These are phyloP conservation scores for Globisporangium spinosum DNA, from an alignment of 352 stramenopile genomes.

Conservation along the genomic window DNA sequence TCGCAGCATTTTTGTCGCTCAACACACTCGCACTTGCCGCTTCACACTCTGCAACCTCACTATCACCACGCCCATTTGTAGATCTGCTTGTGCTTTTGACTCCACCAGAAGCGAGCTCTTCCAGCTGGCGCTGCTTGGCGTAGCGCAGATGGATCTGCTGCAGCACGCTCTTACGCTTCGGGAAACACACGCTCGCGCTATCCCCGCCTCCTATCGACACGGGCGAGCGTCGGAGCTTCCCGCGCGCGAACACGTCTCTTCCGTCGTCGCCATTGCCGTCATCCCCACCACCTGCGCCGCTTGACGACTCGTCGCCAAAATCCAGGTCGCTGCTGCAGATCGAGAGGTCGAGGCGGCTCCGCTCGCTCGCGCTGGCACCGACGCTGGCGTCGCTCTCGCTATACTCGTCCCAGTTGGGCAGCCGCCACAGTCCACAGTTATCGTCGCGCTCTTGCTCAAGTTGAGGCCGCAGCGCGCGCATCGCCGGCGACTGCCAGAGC, in stretches of 20 bases:
- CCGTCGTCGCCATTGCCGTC: neutral
- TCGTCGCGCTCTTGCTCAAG: neutral
- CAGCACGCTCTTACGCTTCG: conserved; percentile 11
- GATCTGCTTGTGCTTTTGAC: neutral
- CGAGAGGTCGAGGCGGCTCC: conserved; percentile 9
- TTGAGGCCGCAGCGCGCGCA: conserved; percentile 16
- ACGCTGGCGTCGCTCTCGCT: conserved; percentile 32
- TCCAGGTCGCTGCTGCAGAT: conserved; percentile 8
- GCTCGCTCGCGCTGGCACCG: neutral
- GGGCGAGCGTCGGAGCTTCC: conserved; percentile 11
- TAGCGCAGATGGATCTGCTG: conserved; percentile 19
- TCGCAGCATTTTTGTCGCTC: neutral
- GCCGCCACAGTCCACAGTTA: conserved; percentile 25
- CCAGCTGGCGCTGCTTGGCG: conserved; percentile 8
- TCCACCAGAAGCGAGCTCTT: neutral
- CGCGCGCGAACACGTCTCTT: neutral
- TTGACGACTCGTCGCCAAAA: conserved; percentile 6
- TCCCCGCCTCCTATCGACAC: neutral
- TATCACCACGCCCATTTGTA: neutral
- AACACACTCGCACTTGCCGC: neutral
- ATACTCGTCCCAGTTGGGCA: conserved; percentile 57
- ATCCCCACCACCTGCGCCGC: neutral
- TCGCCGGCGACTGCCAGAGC: conserved; percentile 8
- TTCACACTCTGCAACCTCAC: neutral
- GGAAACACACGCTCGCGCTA: neutral